These are phyloP conservation scores for Rutstroemia sp. DNA, from an alignment of 2,329 filamentous ascomycete genomes.

Conservation along the genomic window DNA sequence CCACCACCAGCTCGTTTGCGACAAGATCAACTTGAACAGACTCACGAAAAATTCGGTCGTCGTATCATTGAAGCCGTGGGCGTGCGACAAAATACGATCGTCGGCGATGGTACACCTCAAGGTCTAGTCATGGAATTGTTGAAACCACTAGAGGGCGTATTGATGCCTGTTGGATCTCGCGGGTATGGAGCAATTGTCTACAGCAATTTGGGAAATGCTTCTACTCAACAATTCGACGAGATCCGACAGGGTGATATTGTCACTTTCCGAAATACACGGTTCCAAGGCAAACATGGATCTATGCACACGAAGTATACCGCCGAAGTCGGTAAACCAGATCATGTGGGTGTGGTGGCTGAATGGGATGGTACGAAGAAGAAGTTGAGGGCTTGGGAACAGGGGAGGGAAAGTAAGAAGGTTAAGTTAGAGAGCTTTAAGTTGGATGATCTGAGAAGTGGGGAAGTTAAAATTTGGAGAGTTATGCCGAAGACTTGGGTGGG, in stretches of 20 bases:
- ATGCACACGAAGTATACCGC: slow-evolving; percentile 91
- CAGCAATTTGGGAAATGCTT: slow-evolving; percentile 89
- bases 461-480: slow-evolving; percentile 95
- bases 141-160: slow-evolving; percentile 61
- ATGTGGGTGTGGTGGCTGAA: slow-evolving; percentile 86
- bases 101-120: slow-evolving; percentile 78
- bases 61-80: slow-evolving; percentile 64
- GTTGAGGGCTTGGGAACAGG: slow-evolving; percentile 91
- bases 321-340: slow-evolving; percentile 79
- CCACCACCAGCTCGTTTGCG: slow-evolving; percentile 71
- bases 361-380: slow-evolving; percentile 99
- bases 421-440: slow-evolving; percentile 92
- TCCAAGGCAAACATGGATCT: slow-evolving; percentile 89
- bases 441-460: slow-evolving; percentile 83
- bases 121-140: slow-evolving; percentile 75
- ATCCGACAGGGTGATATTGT: slow-evolving; percentile 91
- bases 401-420: slow-evolving; percentile 85
- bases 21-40: slow-evolving; percentile 87
- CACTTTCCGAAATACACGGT: slow-evolving; percentile 83
- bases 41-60: slow-evolving; percentile 74
- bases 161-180: slow-evolving; percentile 78
- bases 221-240: slow-evolving; percentile 82
- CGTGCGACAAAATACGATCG: slow-evolving; percentile 67
- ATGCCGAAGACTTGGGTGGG: slow-evolving; percentile 90
- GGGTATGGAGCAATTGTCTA: slow-evolving; percentile 91